Base-by-base conservation (phyloP, 2,329 filamentous ascomycete species). In the Penicillium griseofulvum region DNA sequence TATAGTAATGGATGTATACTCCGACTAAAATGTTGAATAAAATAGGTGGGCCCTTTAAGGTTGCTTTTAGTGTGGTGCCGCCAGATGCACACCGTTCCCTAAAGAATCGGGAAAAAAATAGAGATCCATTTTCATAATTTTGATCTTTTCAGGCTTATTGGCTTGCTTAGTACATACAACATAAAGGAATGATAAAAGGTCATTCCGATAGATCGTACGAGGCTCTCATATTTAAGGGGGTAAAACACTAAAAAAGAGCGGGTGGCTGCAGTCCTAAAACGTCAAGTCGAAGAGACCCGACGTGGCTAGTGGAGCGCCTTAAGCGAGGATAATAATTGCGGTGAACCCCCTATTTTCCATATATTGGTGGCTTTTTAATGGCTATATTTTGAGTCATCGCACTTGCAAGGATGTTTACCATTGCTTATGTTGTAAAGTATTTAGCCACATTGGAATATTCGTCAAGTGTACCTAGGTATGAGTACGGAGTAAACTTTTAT, bases 201-300 rank as follows among this genome's bases (percentile, higher is more conserved):
- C 17, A 37, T 14, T 34, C 43, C 22, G n/a, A 42, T 42, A 53
- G 46, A 50, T 54, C 31, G 46, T 39, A 38, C 46, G 38, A 19
- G 29, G 16, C 52, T 54, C 43, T 37, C 36, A n/a, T 31, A 17
- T 28, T 33, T 34, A 11, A 24, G 2, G 26, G 41, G 41, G 12
- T 4, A 24, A 22, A 45, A 60, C 26, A 83, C 79, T 48, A 34
- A 53, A 48, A 39, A n/a, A 66, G 78, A 83, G 19, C 80, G 78
- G 43, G 82, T 82, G 33, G 81, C 78, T 59, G 78, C 61, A 59
- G 58, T 52, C 55, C 54, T 17, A 54, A 63, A 61, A 55, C 37
- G 58, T 61, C 38, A 55, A 55, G 48, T 56, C 45, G 46, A 60
- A 38, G 54, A 53, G 52, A 52, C 31, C 48, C 38, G 39, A 57